Evolutionary conservation across 2,329 filamentous ascomycete species (phyloP), one percentile per base, ranked within the genome.

Genomic region (Geosmithia morbida): DNA sequence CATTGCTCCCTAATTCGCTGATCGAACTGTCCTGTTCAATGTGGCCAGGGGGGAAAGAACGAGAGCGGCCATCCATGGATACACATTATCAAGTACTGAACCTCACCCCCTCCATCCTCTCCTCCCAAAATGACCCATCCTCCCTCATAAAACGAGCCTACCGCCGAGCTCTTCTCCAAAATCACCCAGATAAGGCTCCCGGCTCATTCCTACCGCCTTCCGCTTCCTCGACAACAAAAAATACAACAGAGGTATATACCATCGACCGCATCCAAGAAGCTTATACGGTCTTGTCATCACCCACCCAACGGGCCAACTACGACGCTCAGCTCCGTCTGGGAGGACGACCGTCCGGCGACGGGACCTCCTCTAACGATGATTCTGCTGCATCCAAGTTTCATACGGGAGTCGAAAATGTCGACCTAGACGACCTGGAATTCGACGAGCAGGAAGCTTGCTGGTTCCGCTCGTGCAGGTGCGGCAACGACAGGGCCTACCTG

Each of bases 41-140:
- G 33, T 37, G 33, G 11, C 33, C 3, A 13, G 6, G 33, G 33
- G 33, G 14, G 33, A 37, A 37, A 37, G 33, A 37, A 37, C 5
- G 10, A 11, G 13, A 37, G 11, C 3, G 6, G 14, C 33, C 10
- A 16, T 26, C 22, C 10, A 41, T 30, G 26, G 61, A 68, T 53
- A 78, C 74, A 40, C 70, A 80, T 61, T 83, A 83, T 60, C 68
- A 78, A 51, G 68, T 82, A 56, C 74, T 83, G 49, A 69, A 68
- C 49, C 65, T 83, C 50, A 71, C 73, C 13, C 66, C 67, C 17
- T 55, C 66, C 48, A 59, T 75, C 48, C 64, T 76, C 49, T 61
- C 69, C 54, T 59, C 65, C 49, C 58, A 66, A 47, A 54, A 62
- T 50, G 66, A 70, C 55, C 59, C 68, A 41, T 57, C 65, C 52